Evolutionary conservation across 306 rosid genomes (phyloP).

Genomic region (Boehmeria nivea): DNA sequence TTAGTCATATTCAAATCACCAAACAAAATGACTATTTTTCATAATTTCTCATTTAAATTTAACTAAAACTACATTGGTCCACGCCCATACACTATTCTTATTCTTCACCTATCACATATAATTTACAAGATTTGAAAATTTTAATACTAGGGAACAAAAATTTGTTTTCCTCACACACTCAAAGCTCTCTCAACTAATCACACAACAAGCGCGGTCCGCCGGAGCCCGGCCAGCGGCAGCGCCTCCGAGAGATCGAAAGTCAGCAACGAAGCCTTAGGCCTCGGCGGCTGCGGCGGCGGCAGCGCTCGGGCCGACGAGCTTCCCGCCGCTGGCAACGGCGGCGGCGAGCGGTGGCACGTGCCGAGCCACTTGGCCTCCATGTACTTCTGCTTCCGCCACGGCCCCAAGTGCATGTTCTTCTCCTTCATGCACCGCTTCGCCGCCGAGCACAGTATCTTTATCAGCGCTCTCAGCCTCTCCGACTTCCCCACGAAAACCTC

Average conservation of each 20-base stretch:
- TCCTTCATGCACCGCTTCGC: slow-evolving; percentile 83
- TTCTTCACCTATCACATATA: no score
- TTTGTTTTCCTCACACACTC: no score
- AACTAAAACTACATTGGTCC: no score
- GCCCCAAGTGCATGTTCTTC: slow-evolving; percentile 76
- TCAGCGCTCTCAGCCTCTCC: slow-evolving; percentile 41
- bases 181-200: no score
- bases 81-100: no score
- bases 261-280: slow-evolving; percentile 64
- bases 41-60: no score
- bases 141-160: no score
- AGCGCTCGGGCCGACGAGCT: slow-evolving; percentile 22
- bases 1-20: no score
- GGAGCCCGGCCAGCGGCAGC: slow-evolving; percentile 27
- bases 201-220: slow-evolving; percentile 32
- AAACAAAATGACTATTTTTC: no score
- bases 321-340: slow-evolving; percentile 24
- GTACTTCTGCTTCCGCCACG: slow-evolving; percentile 85
- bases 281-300: slow-evolving; percentile 18
- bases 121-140: no score
- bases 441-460: slow-evolving; percentile 67
- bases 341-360: slow-evolving; percentile 31
- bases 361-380: slow-evolving; percentile 88
- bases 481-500: slow-evolving; percentile 68
- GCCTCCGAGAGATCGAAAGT: slow-evolving; percentile 57